Conservation (phyloP, 306 rosid genomes). For the Betula pendula region DNA sequence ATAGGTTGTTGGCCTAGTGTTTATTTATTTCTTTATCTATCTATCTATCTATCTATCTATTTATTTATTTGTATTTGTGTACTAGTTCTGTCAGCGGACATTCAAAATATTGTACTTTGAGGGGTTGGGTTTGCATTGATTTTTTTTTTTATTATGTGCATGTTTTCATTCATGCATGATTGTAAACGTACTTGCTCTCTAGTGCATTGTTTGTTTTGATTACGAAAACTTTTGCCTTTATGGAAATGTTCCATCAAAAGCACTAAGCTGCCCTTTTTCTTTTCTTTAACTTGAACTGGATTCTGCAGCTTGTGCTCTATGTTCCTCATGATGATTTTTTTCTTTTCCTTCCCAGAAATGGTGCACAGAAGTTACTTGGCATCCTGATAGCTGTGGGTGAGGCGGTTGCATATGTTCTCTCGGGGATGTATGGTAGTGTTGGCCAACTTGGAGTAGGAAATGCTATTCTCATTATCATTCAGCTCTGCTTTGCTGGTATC, state of each 20-base stretch:
- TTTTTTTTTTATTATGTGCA: conserved; percentile 13
- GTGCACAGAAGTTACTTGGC: conserved; percentile 90
- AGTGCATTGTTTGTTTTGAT: neutral
- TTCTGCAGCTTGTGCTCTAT: neutral
- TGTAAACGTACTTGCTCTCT: neutral
- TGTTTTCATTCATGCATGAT: conserved; percentile 1
- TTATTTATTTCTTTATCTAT: neutral
- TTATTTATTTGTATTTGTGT: neutral
- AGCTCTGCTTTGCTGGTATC: conserved; percentile 92
- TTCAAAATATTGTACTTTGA: neutral
- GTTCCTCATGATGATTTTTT: neutral
- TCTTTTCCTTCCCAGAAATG: conserved; percentile 52
- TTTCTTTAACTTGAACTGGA: neutral
- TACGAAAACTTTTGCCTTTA: neutral
- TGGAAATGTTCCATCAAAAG: neutral
- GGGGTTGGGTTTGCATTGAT: conserved; percentile 6
- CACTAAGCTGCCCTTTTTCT: neutral
- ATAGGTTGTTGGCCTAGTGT: neutral
- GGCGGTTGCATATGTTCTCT: conserved; percentile 96
- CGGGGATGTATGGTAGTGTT: conserved; percentile 97
- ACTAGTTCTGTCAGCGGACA: conserved; percentile 4
- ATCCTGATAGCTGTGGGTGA: conserved; percentile 93
- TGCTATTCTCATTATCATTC: conserved; percentile 85
- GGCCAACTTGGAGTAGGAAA: conserved; percentile 98
- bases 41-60: neutral